Evolutionary conservation across 1,284 basidiomycete genomes (phyloP).

Genomic region (Moesziomyces parantarcticus): DNA sequence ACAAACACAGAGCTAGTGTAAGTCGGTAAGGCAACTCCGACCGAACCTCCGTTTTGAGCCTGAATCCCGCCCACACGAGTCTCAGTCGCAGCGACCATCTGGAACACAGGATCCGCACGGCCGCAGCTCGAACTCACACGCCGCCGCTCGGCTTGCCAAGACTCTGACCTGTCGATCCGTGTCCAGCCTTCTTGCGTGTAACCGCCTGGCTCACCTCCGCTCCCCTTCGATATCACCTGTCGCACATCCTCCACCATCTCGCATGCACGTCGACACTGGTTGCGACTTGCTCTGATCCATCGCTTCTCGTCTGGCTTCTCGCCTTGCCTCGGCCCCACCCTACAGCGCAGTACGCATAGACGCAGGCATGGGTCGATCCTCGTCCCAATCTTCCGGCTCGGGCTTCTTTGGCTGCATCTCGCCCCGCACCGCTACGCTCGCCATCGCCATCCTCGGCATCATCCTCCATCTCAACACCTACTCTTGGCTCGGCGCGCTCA

Average conservation of each 20-base stretch:
- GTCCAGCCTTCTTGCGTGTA: not conserved
- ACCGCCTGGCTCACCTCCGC: too few relatives aligned
- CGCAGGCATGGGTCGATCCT: constrained; percentile 12
- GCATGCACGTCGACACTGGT: not conserved
- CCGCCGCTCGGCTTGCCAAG: too few relatives aligned
- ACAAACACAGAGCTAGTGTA: too few relatives aligned
- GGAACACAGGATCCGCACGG: too few relatives aligned
- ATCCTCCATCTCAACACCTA: constrained; percentile 48
- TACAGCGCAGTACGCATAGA: not conserved
- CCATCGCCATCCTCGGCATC: constrained; percentile 54
- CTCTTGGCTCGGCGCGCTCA: constrained; percentile 43
- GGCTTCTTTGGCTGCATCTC: constrained; percentile 37
- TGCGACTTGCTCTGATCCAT: not conserved
- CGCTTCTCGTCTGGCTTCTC: not conserved
- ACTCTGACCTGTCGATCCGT: too few relatives aligned
- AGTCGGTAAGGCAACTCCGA: too few relatives aligned
- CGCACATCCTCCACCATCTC: not conserved
- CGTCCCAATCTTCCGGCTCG: constrained; percentile 12
- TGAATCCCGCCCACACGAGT: too few relatives aligned
- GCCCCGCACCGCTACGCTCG: constrained; percentile 46
- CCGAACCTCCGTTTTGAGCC: too few relatives aligned
- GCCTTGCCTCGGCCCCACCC: too few relatives aligned
- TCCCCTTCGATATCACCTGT: not conserved
- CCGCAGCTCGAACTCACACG: too few relatives aligned
- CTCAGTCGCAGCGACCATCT: too few relatives aligned